phyloP scores from a whole-genome alignment of 345 rosid species.

The Leavenworthia alabamica region DNA sequence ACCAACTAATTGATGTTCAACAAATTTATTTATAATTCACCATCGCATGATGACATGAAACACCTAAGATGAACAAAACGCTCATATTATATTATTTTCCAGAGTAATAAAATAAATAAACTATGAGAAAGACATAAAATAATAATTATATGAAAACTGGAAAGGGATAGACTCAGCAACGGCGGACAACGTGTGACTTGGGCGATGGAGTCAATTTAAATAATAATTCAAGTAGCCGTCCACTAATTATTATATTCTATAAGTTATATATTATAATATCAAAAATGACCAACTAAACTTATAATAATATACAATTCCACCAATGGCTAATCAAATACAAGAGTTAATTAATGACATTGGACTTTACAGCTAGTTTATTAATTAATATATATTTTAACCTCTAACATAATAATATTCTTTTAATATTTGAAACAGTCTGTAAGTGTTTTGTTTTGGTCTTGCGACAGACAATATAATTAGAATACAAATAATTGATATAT shows the following conservation, averaged over 20 bases:
- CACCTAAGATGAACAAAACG: not conserved
- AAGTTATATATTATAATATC: not conserved
- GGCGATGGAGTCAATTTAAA: not conserved
- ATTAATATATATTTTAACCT: not conserved
- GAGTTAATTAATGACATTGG: conserved; percentile 15
- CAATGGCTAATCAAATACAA: conserved; percentile 12
- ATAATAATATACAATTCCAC: conserved; percentile 13
- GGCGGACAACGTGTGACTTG: conserved; percentile 24
- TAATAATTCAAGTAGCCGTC: conserved; percentile 14
- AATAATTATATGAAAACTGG: not conserved
- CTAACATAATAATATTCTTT: not conserved
- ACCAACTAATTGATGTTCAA: not conserved
- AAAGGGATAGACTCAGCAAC: conserved; percentile 14
- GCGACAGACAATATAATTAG: conserved; percentile 21
- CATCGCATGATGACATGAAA: not conserved
- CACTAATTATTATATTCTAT: not conserved
- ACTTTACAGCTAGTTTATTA: conserved; percentile 6
- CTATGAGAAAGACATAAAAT: not conserved
- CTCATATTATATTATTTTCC: not conserved
- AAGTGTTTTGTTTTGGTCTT: conserved; percentile 22
- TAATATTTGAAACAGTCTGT: conserved; percentile 13
- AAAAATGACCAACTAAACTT: not conserved
- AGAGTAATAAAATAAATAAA: not conserved
- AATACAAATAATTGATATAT: not conserved
- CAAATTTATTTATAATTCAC: not conserved